Conservation (phyloP, 23 red algal genomes). For the Cyanidioschyzon merolae region DNA sequence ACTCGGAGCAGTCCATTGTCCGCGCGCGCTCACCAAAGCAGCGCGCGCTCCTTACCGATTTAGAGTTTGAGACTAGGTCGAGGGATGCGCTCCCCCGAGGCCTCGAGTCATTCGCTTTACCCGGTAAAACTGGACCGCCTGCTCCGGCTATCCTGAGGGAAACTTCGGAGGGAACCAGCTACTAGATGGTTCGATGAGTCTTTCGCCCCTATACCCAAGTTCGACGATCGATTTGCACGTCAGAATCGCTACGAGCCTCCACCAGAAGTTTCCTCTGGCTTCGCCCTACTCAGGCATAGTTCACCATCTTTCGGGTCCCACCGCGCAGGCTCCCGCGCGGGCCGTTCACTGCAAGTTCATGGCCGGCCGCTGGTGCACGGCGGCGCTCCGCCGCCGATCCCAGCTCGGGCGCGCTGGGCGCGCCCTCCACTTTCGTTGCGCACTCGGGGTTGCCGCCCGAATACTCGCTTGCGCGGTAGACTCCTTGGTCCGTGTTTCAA, state of each 20-base stretch:
- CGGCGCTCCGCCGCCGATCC: not conserved
- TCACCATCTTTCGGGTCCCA: conserved; percentile 83
- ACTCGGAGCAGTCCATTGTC: conserved; percentile 25
- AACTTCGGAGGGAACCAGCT: conserved; percentile 86
- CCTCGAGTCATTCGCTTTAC: conserved; percentile 77
- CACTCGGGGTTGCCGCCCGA: conserved; percentile 25
- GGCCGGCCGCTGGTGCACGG: conserved; percentile 19
- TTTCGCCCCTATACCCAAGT: conserved; percentile 95
- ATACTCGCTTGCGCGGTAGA: conserved; percentile 74
- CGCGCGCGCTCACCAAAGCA: conserved; percentile 7
- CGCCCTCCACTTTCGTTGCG: conserved; percentile 20
- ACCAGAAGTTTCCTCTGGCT: conserved; percentile 61
- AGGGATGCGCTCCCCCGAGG: conserved; percentile 45
- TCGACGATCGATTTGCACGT: conserved; percentile 92
- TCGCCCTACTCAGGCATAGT: conserved; percentile 70
- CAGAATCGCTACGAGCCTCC: conserved; percentile 72
- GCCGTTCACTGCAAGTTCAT: conserved; percentile 11
- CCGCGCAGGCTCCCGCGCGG: conserved; percentile 29
- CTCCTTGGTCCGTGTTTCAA: conserved; percentile 99
- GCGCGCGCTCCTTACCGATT: conserved; percentile 55
- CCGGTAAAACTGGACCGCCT: conserved; percentile 42
- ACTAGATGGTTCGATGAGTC: conserved; percentile 89
- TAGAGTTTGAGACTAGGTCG: conserved; percentile 81
- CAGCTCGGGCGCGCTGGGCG: conserved; percentile 12
- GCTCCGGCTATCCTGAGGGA: conserved; percentile 69